Base-by-base conservation (phyloP, 2,329 filamentous ascomycete genomes). In the Trichoderma breve region DNA sequence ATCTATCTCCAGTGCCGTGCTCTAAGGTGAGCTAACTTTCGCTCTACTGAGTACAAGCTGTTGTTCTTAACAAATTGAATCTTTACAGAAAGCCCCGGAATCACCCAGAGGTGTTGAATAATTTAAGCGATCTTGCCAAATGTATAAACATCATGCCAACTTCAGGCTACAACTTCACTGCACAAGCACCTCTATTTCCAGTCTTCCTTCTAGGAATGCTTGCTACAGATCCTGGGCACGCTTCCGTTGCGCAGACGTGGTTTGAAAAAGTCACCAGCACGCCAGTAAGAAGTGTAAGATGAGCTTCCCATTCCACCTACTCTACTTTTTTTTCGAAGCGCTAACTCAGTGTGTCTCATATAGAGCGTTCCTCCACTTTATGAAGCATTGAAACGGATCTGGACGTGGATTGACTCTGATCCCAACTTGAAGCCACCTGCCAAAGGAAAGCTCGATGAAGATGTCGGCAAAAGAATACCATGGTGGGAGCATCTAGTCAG, bases 401-500 rank as follows among this genome's bases (percentile, higher is more conserved):
- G 81, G 78, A 39, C 14, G 26, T 83, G 81, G 82, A 79, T 83
- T 47, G 74, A 79, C 30, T 53, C 57, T 8, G 78, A 80, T 12
- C 72, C 80, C 36, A 72, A 74, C 43, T 30, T 76, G 15, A 63
- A 71, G n/a, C 53, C 39, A 51, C 73, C 73, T 6, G 57, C 68
- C 51, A 72, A 69, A 39, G 43, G 53, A 51, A 55, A 71, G 47
- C 55, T 79, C 15, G 65, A 76, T 53, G 70, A 74, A 21, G 69
- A 74, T 24, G 76, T 83, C 63, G 72, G 75, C 55, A 72, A 78
- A 39, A 80, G 82, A 62, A 63, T 73, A 36, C 75, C 80, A 24
- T 84, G 82, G 82, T 84, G 82, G 82, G 82, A 84, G 75, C 71
- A 73, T n/a, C 77, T 84, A 71, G 80, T 84, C 21, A 73, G 73